Conservation (phyloP, 2,329 filamentous ascomycete genomes). For the Exophiala oligosperma region DNA sequence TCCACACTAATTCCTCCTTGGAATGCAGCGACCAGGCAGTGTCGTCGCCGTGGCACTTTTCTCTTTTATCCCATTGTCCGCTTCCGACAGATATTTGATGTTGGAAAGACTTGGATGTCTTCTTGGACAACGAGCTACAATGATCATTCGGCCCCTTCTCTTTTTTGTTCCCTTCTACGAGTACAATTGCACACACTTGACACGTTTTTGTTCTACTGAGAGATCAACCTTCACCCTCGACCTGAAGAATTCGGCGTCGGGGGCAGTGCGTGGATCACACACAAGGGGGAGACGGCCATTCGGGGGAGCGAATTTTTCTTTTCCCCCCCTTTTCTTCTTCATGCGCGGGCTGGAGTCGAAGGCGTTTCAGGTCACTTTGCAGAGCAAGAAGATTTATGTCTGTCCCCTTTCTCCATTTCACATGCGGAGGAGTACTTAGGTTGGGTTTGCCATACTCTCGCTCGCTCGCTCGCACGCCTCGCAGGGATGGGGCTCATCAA, state of each 20-base stretch:
- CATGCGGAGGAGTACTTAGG: background rate
- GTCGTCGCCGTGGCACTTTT: background rate
- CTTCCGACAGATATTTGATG: background rate
- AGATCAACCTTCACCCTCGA: background rate
- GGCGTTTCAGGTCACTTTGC: constrained; percentile 6
- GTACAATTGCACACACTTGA: background rate
- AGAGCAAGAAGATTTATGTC: background rate
- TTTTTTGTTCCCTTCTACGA: background rate
- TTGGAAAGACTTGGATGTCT: constrained; percentile 7
- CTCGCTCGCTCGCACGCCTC: too few species aligned
- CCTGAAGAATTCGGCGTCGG: background rate
- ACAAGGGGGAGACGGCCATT: too few species aligned
- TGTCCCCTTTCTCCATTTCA: background rate
- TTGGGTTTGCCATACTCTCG: too few species aligned
- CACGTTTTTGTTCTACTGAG: background rate
- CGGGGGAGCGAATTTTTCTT: too few species aligned
- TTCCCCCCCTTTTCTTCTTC: background rate
- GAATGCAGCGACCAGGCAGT: background rate
- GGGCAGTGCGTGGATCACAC: too few species aligned
- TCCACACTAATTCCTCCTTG: constrained; percentile 11
- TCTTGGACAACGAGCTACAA: constrained; percentile 14
- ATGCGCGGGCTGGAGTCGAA: constrained; percentile 1
- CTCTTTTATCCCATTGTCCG: background rate
- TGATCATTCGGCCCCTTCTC: background rate
- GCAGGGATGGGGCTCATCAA: too few species aligned